Evolutionary conservation across 768 basidiomycete species (phyloP), one percentile per base, ranked within the genome.

Genomic region (Chiua virens): DNA sequence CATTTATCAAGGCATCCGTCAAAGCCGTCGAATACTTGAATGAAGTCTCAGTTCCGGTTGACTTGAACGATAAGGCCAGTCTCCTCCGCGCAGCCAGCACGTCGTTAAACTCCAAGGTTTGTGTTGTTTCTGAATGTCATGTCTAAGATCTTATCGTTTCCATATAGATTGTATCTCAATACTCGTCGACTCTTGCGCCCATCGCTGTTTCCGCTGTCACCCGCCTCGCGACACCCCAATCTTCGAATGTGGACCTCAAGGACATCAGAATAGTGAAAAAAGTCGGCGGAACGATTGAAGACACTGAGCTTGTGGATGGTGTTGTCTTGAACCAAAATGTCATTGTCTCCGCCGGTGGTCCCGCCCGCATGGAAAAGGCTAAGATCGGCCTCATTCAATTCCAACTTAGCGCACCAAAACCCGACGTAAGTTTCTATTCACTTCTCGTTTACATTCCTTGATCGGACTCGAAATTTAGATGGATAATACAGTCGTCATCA

Each of bases 401-500:
- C 81, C 97, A 98, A 70, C 81, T 99, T 45, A 92, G 89, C 58
- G 90, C 93, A 36, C 97, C 97, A 8, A 99, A 99, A 71, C 96
- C 97, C 3, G 97, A 99, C 64, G 95, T 96, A 68, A 54, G 89
- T 71, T 9, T 37, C 9, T 21, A 15, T 17, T 4, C 28, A 27
- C 17, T 36, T 22, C 9, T 3, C 28, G 30, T 17, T 37, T 34
- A 25, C 40, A 7, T n/a, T 20, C 21, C 13, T 20, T 48, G 27
- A 45, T 11, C 32, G 20, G 46, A 23, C 55, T 18, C 28, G 18
- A 43, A 28, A 52, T 37, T 10, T 60, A 98, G 95, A 99, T 99
- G 96, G 97, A 99, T 72, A 98, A 99, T 76, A 98, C 96, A 5
- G 94, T 99, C 39, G 89, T 98, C 45, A 98, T 99, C 61, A 98